Conservation (phyloP, 495 filamentous ascomycete species). For the Trypethelium eluteriae region DNA sequence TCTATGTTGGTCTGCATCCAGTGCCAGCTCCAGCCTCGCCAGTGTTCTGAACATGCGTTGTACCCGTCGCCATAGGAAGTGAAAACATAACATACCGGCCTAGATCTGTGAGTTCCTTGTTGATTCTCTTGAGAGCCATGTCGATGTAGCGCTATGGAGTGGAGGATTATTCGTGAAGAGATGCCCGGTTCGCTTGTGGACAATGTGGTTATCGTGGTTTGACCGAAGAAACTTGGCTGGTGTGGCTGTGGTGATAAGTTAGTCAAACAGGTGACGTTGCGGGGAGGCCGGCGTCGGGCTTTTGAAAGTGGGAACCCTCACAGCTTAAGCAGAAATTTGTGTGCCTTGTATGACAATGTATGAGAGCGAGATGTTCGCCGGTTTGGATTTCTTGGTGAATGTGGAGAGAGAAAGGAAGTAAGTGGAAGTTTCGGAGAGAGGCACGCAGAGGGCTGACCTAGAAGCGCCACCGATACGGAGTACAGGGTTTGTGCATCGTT, state of each 20-base stretch:
- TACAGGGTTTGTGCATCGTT: background rate
- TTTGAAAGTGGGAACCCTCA: background rate
- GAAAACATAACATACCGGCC: slow-evolving; percentile 66
- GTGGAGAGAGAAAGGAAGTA: slow-evolving; percentile 55
- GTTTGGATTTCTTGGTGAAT: slow-evolving; percentile 33
- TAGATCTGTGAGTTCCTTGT: slow-evolving; percentile 99
- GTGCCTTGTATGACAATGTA: background rate
- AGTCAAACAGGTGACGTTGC: background rate
- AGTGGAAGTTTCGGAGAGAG: slow-evolving; percentile 50
- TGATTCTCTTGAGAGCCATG: slow-evolving; percentile 99
- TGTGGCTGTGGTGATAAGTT: background rate
- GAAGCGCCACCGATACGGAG: background rate
- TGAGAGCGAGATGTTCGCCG: background rate
- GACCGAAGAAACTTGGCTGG: background rate
- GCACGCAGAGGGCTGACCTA: too few relatives aligned
- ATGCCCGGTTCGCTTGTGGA: background rate
- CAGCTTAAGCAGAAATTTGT: background rate
- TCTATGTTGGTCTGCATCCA: background rate
- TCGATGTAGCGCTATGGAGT: slow-evolving; percentile 38
- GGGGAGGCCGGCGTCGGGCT: background rate
- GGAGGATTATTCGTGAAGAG: slow-evolving; percentile 19
- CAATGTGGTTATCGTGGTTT: slow-evolving; percentile 16
- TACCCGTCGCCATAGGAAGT: background rate
- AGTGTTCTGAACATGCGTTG: background rate
- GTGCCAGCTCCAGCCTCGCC: background rate